These are phyloP conservation scores for Epichloe sp. DNA, from an alignment of 2,329 filamentous ascomycete genomes.

Conservation along the genomic window DNA sequence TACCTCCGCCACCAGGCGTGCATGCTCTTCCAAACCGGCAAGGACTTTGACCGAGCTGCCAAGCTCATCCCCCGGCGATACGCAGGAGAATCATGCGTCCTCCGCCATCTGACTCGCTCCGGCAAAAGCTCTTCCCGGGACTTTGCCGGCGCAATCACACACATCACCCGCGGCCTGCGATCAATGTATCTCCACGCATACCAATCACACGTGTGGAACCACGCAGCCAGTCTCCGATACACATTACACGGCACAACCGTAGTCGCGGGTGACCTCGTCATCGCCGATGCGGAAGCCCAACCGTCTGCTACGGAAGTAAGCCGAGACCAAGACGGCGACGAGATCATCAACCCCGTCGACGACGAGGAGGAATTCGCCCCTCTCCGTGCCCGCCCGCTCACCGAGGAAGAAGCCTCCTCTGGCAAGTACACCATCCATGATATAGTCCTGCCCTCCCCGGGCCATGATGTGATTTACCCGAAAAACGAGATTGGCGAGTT, in stretches of 20 bases:
- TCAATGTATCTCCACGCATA: slow-evolving; percentile 97
- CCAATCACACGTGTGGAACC: slow-evolving; percentile 91
- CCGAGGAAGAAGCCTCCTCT: slow-evolving; percentile 61
- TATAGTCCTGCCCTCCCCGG: slow-evolving; percentile 81
- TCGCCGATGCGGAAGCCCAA: slow-evolving; percentile 29
- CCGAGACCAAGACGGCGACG: slow-evolving; percentile 46
- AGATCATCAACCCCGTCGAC: slow-evolving; percentile 28
- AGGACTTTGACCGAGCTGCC: slow-evolving; percentile 46
- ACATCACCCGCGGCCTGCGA: slow-evolving; percentile 68
- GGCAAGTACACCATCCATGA: slow-evolving; percentile 75
- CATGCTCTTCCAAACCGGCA: slow-evolving; percentile 53
- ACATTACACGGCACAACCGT: slow-evolving; percentile 57
- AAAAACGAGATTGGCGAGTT: slow-evolving; percentile 69
- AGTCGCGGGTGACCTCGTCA: slow-evolving; percentile 73
- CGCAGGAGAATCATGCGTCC: slow-evolving; percentile 63
- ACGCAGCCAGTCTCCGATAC: slow-evolving; percentile 70
- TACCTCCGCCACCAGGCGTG: slow-evolving; percentile 67
- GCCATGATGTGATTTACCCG: slow-evolving; percentile 81
- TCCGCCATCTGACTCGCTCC: slow-evolving; percentile 56
- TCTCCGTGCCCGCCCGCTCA: slow-evolving; percentile 55
- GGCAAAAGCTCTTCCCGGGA: slow-evolving; percentile 43
- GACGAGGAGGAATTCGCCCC: slow-evolving; percentile 28
- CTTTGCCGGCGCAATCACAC: slow-evolving; percentile 66
- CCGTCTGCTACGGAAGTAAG: slow-evolving; percentile 23
- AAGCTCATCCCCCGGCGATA: slow-evolving; percentile 72